phyloP scores from a whole-genome alignment of 2,329 filamentous ascomycete genomes.

The Aspergillus persii region DNA sequence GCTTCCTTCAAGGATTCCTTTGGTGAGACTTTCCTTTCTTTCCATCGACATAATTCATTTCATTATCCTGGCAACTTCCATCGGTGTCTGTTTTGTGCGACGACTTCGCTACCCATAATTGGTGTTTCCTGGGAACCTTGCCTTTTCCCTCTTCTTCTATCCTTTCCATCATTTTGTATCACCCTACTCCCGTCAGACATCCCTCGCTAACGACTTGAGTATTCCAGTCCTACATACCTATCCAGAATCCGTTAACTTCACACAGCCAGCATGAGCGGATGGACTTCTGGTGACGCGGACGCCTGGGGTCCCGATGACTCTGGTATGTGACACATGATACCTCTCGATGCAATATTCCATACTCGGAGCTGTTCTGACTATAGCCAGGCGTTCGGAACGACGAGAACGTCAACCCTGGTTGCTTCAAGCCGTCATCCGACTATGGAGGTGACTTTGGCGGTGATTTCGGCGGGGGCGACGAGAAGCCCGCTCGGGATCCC shows the following conservation, averaged over 20 bases:
- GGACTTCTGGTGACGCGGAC: constrained; percentile 1
- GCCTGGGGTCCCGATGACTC: not conserved
- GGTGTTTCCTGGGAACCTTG: not conserved
- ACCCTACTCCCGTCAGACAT: not conserved
- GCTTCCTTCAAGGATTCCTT: not conserved
- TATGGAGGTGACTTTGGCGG: constrained; percentile 1
- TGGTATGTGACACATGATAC: not conserved
- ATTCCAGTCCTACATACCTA: not conserved
- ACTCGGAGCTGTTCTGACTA: not conserved
- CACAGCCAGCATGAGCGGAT: constrained; percentile 5
- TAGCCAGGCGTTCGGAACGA: constrained; percentile 10
- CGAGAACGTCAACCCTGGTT: constrained; percentile 15
- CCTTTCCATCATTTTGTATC: not conserved
- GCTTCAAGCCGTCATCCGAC: constrained; percentile 2
- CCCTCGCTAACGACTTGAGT: not conserved
- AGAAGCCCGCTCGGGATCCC: constrained; percentile 3
- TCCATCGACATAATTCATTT: not conserved
- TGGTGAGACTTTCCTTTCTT: not conserved
- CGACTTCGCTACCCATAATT: no score
- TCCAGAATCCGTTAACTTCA: not conserved
- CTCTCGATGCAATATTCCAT: not conserved
- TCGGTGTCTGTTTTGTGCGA: no score
- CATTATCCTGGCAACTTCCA: no score
- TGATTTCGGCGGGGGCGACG: constrained; percentile 7
- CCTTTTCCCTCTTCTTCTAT: not conserved